A percentile compares a stretch with the other conserved stretches of the same genome.
Evolutionary conservation across 257 asterid species (phyloP).

Genomic region (Knoxia roxburghii): DNA sequence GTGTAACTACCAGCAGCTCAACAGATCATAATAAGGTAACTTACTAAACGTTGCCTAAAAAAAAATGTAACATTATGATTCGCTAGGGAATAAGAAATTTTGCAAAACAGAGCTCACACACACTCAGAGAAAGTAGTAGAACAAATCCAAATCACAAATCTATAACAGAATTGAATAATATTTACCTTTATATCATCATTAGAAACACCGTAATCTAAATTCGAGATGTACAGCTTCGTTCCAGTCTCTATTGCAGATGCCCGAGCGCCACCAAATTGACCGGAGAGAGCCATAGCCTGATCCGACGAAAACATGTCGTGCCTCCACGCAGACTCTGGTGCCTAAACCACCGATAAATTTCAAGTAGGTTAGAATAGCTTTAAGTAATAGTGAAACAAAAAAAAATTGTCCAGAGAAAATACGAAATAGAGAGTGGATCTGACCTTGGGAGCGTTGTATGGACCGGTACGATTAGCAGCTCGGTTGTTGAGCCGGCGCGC

Average conservation of each 20-base stretch:
- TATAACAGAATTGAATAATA: not conserved
- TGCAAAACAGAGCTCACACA: not conserved
- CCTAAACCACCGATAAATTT: conserved; percentile 38
- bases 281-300: conserved; percentile 21
- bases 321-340: conserved; percentile 82
- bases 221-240: conserved; percentile 85
- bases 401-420: not conserved
- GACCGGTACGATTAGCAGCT: conserved; percentile 53
- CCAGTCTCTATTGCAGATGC: conserved; percentile 87
- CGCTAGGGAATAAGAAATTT: not conserved
- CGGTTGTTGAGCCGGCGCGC: conserved; percentile 69
- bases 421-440: conserved; percentile 27
- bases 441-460: conserved; percentile 69
- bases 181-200: conserved; percentile 82
- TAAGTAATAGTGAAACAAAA: not conserved
- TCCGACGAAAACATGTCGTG: conserved; percentile 63
- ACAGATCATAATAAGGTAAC: not conserved
- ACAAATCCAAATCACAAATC: not conserved
- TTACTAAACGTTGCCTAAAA: too few relatives aligned
- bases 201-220: conserved; percentile 88
- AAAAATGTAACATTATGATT: not conserved
- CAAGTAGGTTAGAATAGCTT: not conserved
- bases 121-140: not conserved
- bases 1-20: not conserved
- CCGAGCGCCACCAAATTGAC: conserved; percentile 40